Evolutionary conservation across 164 flowering plant species (phyloP).

Genomic region (Saururus chinensis): DNA sequence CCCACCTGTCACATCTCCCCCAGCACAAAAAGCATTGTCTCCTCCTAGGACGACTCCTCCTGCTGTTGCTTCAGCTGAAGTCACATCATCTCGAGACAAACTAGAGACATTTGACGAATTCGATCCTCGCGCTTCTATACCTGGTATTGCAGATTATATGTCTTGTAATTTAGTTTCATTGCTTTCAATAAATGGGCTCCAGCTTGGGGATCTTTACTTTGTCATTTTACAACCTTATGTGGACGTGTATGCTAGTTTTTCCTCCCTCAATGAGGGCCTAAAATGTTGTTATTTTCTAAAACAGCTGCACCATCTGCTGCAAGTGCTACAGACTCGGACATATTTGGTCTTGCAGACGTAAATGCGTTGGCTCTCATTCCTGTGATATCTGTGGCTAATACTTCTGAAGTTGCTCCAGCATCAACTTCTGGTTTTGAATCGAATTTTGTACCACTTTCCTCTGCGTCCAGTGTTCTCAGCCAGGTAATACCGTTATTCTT

Average conservation of each 20-base stretch:
- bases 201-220: neutral
- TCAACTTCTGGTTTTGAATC: constrained; percentile 23
- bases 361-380: constrained; percentile 61
- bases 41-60: constrained; percentile 23
- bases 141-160: constrained; percentile 34
- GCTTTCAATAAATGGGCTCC: neutral
- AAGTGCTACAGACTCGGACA: constrained; percentile 53
- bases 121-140: constrained; percentile 69
- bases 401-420: constrained; percentile 32
- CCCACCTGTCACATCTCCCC: constrained; percentile 22
- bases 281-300: neutral
- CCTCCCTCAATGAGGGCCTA: neutral
- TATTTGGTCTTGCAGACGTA: constrained; percentile 62
- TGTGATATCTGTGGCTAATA: constrained; percentile 15
- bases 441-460: constrained; percentile 25
- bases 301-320: constrained; percentile 28
- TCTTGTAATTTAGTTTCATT: neutral
- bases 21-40: constrained; percentile 44
- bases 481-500: constrained; percentile 31
- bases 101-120: constrained; percentile 65
- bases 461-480: constrained; percentile 25
- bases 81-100: constrained; percentile 29
- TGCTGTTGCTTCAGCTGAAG: constrained; percentile 23
- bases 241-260: neutral
- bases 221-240: neutral